A percentile compares a stretch with the other conserved stretches of the same genome.
phyloP scores from a whole-genome alignment of 2,329 filamentous ascomycete species.

The Xylariales sp. region DNA sequence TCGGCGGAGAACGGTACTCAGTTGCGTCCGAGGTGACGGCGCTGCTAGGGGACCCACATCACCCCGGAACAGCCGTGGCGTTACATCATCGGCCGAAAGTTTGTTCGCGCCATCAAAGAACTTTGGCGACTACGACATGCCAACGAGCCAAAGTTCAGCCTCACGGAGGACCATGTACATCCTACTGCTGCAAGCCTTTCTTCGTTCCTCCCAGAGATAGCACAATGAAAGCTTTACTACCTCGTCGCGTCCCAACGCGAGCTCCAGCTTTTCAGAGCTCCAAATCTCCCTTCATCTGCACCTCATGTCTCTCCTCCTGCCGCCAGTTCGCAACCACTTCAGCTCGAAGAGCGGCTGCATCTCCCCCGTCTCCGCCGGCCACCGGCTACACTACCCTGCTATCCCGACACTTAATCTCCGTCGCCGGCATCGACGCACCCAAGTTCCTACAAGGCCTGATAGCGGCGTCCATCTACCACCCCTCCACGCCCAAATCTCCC shows the following conservation, averaged over 20 bases:
- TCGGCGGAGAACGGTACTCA: too few species aligned
- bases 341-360: too few species aligned
- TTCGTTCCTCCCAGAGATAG: too few species aligned
- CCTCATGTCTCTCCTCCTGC: not conserved
- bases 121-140: too few species aligned
- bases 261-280: not conserved
- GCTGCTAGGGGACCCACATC: not conserved
- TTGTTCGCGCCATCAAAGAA: not conserved
- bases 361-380: slow-evolving; percentile 39
- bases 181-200: not conserved
- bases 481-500: slow-evolving; percentile 42
- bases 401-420: slow-evolving; percentile 73
- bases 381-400: slow-evolving; percentile 53
- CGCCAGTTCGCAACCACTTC: not conserved
- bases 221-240: slow-evolving; percentile 2
- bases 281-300: not conserved
- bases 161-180: not conserved
- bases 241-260: not conserved
- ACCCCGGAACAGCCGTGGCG: not conserved
- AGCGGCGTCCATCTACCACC: slow-evolving; percentile 54
- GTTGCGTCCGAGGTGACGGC: not conserved
- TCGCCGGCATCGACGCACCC: slow-evolving; percentile 73
- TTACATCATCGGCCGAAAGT: not conserved
- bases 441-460: slow-evolving; percentile 86
- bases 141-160: not conserved